Base-by-base conservation (phyloP, 345 rosid species). In the Microthlaspi erraticum region DNA sequence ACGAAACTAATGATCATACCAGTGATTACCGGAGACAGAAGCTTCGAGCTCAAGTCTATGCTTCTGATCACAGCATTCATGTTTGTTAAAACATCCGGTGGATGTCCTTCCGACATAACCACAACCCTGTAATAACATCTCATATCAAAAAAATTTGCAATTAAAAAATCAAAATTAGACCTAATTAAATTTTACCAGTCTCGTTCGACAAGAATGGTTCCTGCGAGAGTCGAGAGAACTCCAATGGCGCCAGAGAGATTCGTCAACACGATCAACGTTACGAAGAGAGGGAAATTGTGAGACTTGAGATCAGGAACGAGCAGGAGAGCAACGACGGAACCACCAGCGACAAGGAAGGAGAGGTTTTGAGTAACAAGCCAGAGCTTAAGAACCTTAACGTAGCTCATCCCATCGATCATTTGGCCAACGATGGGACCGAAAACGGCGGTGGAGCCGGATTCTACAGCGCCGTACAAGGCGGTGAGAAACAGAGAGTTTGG, bases 1-100 rank as follows among this genome's bases (percentile, higher is more conserved):
- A 81, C 79, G 20, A 93, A 93, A 77, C 98, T 90, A 70, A 93
- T 85, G 32, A 90, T 84, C 75, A 93, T 77, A 53, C 97, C 97
- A 1, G 86, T 81, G 6, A 81, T 66, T 8, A 88, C 92, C 9
- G 98, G 97, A 63, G 96, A 94, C 26, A 88, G 70, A 52, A 90
- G 82, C 84, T 93, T 93, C 82, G 92, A 85, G 62, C 78, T 80
- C 68, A 90, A 77, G 76, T 93, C 98, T 0, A 87, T 87, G 49
- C 98, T 67, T 78, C 96, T 83, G 10, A 86, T 77, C 3, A 74
- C 73, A 2, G 96, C 86, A 26, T 90, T 93, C 81, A 90, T 88
- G 44, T 64, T 73, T 5, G 94, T 86, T 63, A 85, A 78, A 19
- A 78, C 72, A 18, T 7, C 58, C 2, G 88, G 86, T 11, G 86